Evolutionary conservation across 371 early-diverging fungal species (phyloP).

Genomic region (Zopfochytrium polystomum): DNA sequence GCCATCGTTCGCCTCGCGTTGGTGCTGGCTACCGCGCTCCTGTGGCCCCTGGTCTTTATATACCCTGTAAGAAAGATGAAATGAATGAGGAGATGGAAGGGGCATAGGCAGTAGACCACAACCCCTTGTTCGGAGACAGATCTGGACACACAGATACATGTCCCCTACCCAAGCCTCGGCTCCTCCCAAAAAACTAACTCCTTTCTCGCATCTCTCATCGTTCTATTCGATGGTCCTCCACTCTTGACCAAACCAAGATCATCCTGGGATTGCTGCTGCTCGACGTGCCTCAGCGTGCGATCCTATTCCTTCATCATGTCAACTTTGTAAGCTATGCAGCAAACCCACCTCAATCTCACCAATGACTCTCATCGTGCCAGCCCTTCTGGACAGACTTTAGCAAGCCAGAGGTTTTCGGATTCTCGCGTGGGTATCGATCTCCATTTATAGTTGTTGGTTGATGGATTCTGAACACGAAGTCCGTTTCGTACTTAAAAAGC

Average conservation of each 20-base stretch:
- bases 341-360: not conserved
- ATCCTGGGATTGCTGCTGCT: constrained; percentile 18
- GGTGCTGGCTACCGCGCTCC: no score
- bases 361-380: not conserved
- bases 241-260: constrained; percentile 2
- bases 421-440: constrained; percentile 19
- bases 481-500: constrained; percentile 1
- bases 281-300: constrained; percentile 16
- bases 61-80: constrained; percentile 19
- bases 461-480: not conserved
- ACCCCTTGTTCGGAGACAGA: not conserved
- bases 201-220: not conserved
- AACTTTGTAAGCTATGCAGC: constrained; percentile 20
- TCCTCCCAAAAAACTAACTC: not conserved
- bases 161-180: not conserved
- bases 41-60: constrained; percentile 26
- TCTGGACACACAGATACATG: not conserved
- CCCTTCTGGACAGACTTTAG: constrained; percentile 21
- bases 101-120: no score
- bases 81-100: not conserved
- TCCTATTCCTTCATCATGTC: constrained; percentile 21
- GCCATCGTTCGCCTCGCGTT: no score
- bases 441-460: not conserved
- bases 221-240: not conserved
- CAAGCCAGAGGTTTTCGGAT: constrained; percentile 30